Percentiles rank a stretch among this genome's conserved stretches.
These are phyloP conservation scores for Nakaseomyces kungkrabaensis DNA, from an alignment of 1,139 yeast genomes.

Conservation along the genomic window DNA sequence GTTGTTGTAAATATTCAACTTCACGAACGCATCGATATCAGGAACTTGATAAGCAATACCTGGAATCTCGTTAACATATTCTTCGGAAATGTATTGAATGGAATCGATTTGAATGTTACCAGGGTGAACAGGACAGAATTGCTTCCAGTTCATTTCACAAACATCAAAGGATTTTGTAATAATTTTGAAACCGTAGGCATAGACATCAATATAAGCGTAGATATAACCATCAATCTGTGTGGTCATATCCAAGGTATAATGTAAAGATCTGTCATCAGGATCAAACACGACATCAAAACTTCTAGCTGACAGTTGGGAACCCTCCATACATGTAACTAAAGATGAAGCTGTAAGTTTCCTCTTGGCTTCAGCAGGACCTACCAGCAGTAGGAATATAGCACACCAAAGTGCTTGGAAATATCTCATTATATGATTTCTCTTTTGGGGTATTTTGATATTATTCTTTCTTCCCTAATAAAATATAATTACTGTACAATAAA, in stretches of 20 bases:
- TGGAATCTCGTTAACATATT: constrained; percentile 47
- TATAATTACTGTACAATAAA: too few species aligned
- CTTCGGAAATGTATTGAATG: constrained; percentile 44
- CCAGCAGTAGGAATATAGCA: constrained; percentile 5
- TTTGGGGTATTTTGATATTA: background rate
- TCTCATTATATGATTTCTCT: constrained; percentile 20
- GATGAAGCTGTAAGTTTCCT: constrained; percentile 52
- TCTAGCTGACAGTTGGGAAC: constrained; percentile 54
- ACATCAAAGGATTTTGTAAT: constrained; percentile 45
- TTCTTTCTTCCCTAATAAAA: too few species aligned
- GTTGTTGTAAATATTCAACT: constrained; percentile 39
- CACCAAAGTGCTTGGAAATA: constrained; percentile 29
- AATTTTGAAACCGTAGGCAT: constrained; percentile 66
- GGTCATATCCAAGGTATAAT: constrained; percentile 51
- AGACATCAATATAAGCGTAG: constrained; percentile 52
- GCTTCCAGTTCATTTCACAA: constrained; percentile 58
- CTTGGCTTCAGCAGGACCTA: constrained; percentile 14
- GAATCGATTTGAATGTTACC: constrained; percentile 63
- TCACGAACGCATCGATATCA: constrained; percentile 66
- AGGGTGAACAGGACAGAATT: constrained; percentile 70
- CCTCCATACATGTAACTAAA: constrained; percentile 64
- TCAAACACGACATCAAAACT: constrained; percentile 59
- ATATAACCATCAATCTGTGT: constrained; percentile 53
- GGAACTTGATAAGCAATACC: constrained; percentile 69
- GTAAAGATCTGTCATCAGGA: constrained; percentile 54